These are phyloP conservation scores for Juglanconis sp. DNA, from an alignment of 2,329 filamentous ascomycete species.

Conservation along the genomic window DNA sequence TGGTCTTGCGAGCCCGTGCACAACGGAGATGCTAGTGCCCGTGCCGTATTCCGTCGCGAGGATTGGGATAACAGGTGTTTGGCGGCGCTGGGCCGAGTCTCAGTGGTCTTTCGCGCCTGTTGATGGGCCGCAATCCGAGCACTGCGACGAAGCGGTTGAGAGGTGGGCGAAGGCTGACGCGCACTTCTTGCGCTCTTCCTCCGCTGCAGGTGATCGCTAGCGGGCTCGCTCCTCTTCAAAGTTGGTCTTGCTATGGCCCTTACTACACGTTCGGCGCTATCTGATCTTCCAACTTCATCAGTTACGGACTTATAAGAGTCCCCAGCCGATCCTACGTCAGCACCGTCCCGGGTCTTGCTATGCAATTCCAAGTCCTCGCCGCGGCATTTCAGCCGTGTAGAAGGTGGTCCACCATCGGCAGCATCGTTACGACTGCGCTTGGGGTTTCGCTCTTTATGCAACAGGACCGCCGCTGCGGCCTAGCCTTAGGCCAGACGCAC, in stretches of 20 bases:
- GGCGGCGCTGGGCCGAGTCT: background rate
- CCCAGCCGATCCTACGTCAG: background rate
- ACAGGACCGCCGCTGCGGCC: background rate
- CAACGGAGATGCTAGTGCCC: background rate
- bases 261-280: background rate
- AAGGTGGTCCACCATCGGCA: background rate
- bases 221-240: background rate
- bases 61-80: background rate
- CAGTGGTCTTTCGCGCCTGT: background rate
- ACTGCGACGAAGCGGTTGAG: conserved; percentile 1
- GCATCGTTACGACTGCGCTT: background rate
- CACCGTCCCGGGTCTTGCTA: background rate
- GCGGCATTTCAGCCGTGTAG: background rate
- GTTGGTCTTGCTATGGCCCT: background rate
- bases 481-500: background rate
- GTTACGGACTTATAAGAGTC: background rate
- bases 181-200: background rate
- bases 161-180: background rate
- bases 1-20: background rate
- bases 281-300: background rate
- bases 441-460: background rate
- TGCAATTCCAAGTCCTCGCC: background rate
- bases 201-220: background rate
- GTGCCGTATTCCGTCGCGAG: background rate
- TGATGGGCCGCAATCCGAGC: background rate